phyloP scores from a whole-genome alignment of 176 grass and related monocot species.

The Musa beccarii region DNA sequence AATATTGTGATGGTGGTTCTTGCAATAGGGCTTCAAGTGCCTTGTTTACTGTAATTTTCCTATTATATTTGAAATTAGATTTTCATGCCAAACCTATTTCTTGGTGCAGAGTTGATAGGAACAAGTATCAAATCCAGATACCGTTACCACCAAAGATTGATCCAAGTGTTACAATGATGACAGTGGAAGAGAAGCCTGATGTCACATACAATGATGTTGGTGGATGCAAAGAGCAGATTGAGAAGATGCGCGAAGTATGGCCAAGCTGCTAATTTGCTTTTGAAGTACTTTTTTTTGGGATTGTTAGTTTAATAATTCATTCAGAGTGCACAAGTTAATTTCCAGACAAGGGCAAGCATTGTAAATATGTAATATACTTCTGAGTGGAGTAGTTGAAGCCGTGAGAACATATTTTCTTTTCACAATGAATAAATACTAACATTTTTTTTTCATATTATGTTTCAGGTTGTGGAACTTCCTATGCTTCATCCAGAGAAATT shows the following conservation, averaged over 20 bases:
- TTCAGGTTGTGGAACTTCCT: conserved; percentile 36
- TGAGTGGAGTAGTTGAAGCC: background rate
- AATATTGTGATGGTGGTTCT: too few species aligned
- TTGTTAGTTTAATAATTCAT: background rate
- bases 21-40: too few species aligned
- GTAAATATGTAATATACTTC: background rate
- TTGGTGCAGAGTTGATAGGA: conserved; percentile 66
- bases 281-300: background rate
- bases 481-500: conserved; percentile 37
- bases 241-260: conserved; percentile 22
- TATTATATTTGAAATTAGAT: background rate
- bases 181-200: conserved; percentile 47
- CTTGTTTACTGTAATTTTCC: too few species aligned
- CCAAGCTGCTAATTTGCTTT: background rate
- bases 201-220: conserved; percentile 35
- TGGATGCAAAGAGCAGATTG: conserved; percentile 36
- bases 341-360: background rate
- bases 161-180: conserved; percentile 98
- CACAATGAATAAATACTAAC: background rate
- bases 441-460: background rate
- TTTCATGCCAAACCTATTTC: background rate
- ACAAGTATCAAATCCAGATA: conserved; percentile 94
- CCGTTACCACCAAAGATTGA: conserved; percentile 87
- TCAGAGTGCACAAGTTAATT: too few species aligned
- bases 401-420: background rate